These are phyloP conservation scores for Didymella exigua DNA, from an alignment of 2,329 filamentous ascomycete species.

Conservation along the genomic window DNA sequence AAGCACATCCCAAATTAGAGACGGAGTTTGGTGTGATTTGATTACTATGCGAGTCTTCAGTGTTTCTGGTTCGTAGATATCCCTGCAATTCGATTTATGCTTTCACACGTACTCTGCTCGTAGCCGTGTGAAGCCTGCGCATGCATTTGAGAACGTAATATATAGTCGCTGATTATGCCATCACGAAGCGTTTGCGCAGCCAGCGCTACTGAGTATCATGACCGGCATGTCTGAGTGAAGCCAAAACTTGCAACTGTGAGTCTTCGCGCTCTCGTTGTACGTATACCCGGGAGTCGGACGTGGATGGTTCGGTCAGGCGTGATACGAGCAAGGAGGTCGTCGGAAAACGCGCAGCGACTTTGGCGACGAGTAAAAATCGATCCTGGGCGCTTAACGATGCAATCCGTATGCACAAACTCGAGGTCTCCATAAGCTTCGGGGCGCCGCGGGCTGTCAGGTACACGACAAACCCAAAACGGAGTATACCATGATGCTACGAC, in stretches of 20 bases:
- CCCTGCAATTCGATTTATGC: background rate
- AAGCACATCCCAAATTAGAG: conserved; percentile 1
- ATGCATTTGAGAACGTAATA: background rate
- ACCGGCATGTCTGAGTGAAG: background rate
- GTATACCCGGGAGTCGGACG: background rate
- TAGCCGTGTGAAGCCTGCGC: background rate
- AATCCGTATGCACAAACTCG: background rate
- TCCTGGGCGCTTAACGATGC: background rate
- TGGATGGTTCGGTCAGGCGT: background rate
- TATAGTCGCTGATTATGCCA: too few relatives aligned
- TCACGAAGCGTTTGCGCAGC: too few relatives aligned
- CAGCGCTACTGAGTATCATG: background rate
- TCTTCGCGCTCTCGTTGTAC: background rate
- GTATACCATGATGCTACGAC: background rate
- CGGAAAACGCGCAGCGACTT: background rate
- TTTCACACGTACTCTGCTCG: background rate
- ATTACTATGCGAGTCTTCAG: background rate
- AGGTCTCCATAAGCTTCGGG: background rate
- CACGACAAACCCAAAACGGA: background rate
- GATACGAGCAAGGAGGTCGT: background rate
- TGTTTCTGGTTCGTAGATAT: background rate
- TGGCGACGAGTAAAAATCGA: background rate
- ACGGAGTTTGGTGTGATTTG: background rate
- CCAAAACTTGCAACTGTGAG: background rate
- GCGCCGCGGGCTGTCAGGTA: background rate